These are phyloP conservation scores for Veloporphyrellus conicus DNA, from an alignment of 1,284 basidiomycete species.

Conservation along the genomic window DNA sequence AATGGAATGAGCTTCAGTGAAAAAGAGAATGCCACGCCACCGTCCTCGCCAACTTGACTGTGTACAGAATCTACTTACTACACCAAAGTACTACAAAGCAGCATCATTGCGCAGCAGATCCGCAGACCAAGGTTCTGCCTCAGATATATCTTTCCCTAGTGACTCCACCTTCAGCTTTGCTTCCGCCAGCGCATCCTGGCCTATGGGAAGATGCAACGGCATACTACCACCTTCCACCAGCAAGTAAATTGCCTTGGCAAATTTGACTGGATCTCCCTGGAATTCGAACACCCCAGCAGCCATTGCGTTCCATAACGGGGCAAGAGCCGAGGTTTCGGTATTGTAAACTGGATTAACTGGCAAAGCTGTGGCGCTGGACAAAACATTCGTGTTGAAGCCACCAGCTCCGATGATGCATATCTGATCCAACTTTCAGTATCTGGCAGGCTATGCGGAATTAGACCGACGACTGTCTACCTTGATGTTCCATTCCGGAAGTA, in stretches of 20 bases:
- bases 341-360: conserved; percentile 4
- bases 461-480: conserved; percentile 7
- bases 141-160: not conserved
- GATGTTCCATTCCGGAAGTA: conserved; percentile 24
- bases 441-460: not conserved
- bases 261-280: conserved; percentile 1
- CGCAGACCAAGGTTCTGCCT: conserved; percentile 7
- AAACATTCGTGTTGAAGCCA: not conserved
- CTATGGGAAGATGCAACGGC: conserved; percentile 6
- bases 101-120: conserved; percentile 3
- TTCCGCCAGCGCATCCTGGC: conserved; percentile 2
- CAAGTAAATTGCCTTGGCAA: not conserved
- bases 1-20: not conserved
- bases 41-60: no score
- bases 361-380: not conserved
- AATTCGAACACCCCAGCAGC: not conserved
- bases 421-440: not conserved
- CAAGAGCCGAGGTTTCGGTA: not conserved
- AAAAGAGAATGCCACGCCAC: not conserved
- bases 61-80: no score
- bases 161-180: not conserved
- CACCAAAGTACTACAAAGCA: no score
- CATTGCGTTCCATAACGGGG: not conserved
- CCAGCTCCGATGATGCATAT: conserved; percentile 18
- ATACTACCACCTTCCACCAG: conserved; percentile 1